Evolutionary conservation across 2,329 filamentous ascomycete genomes (phyloP), one percentile per base, ranked within the genome.

Genomic region (Aspergillus intermedius): DNA sequence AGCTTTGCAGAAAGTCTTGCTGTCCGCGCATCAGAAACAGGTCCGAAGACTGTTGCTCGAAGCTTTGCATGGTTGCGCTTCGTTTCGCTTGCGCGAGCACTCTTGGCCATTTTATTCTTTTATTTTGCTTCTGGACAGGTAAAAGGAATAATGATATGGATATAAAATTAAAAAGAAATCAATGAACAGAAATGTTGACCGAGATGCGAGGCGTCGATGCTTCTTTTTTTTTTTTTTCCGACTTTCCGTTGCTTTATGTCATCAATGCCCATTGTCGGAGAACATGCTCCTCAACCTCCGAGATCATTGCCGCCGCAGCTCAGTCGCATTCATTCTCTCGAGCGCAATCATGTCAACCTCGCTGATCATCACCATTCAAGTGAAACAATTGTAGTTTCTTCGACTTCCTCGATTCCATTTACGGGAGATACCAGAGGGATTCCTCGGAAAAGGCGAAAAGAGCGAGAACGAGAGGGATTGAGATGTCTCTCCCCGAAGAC

Each of bases 1-100:
- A 96, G 77, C 72, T 93, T 95, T 52, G 87, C 86, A 35, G 88
- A 89, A 32, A 96, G 81, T 57, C 91, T 84, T 70, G 91, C 85
- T 46, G 84, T 85, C 59, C 91, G 82, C 42, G 87, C 90, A 60
- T 79, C 75, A 68, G 91, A 88, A 48, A 84, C 83, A 13, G 91
- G 91, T 1, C 86, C 88, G 71, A 95, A 96, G 56, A 96, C 86
- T 56, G 82, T 83, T 56, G 81, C 77, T 69, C 91, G 91, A 56
- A 95, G 79, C 60, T 81, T 84, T 59, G 81, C 78, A 74, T 90
- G 89, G 76, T 96, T 96, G 62, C 79, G 78, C 76, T 96, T 96
- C 61, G 78, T 82, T 57, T 80, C 77, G 66, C 86, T 94, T 56
- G 91, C 81, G 67, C 91, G 80, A 52, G 87, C 77, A 66, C 88